Conservation (phyloP, 768 basidiomycete genomes). For the Pleurotus tuber-regium region DNA sequence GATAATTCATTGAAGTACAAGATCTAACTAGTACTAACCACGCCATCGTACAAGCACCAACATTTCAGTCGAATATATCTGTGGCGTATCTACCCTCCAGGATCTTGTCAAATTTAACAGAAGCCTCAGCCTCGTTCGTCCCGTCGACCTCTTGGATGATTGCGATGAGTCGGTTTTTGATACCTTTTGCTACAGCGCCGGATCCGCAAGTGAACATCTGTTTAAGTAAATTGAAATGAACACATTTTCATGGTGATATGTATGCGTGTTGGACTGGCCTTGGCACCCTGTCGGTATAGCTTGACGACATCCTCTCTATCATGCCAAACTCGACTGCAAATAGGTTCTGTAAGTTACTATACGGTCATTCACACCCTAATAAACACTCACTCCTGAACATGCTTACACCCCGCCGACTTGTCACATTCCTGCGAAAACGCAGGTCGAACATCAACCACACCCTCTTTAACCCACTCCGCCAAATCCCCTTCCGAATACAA, state of each 20-base stretch:
- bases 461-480: constrained; percentile 37
- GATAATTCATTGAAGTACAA: too few relatives aligned
- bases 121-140: constrained; percentile 25
- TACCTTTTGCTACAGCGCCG: constrained; percentile 33
- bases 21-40: too few relatives aligned
- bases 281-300: constrained; percentile 31
- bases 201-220: constrained; percentile 46
- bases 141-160: constrained; percentile 28
- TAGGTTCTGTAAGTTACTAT: not conserved
- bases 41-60: not conserved
- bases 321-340: constrained; percentile 37
- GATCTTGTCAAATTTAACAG: constrained; percentile 27
- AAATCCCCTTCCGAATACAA: constrained; percentile 41
- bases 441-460: constrained; percentile 41
- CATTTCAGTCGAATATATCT: constrained; percentile 40
- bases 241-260: too few relatives aligned
- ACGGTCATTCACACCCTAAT: not conserved
- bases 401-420: constrained; percentile 29
- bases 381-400: constrained; percentile 36
- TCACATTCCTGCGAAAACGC: constrained; percentile 36
- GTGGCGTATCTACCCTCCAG: constrained; percentile 40
- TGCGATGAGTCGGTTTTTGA: constrained; percentile 34
- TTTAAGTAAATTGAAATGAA: too few relatives aligned
- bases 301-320: constrained; percentile 34
- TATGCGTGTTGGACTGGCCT: constrained; percentile 22